Conservation (phyloP, 148 eudicot genomes). For the Vaccinium macrocarpon region DNA sequence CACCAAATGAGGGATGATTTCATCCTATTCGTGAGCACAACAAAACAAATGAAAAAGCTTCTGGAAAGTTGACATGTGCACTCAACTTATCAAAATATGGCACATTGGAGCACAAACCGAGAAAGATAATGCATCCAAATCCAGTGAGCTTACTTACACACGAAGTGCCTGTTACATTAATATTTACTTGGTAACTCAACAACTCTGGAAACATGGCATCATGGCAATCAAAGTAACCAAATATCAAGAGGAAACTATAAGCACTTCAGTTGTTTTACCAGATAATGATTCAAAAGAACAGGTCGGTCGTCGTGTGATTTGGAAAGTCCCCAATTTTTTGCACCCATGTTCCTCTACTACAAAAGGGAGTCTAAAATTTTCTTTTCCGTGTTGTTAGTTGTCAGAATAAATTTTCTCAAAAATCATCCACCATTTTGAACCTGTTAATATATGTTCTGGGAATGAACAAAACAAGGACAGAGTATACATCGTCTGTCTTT, state of each 20-base stretch:
- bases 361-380: not conserved
- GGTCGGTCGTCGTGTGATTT: not conserved
- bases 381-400: not conserved
- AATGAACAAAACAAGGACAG: not conserved
- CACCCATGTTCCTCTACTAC: not conserved
- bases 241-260: not conserved
- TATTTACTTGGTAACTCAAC: not conserved
- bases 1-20: conserved; percentile 72
- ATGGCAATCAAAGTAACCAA: not conserved
- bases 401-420: not conserved
- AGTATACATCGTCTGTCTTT: not conserved
- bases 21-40: conserved; percentile 50
- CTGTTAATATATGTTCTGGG: not conserved
- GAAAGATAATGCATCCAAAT: conserved; percentile 8
- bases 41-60: conserved; percentile 1
- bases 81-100: not conserved
- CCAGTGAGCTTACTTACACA: not conserved
- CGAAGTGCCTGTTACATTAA: not conserved
- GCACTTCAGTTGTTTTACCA: not conserved
- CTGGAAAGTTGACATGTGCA: not conserved
- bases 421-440: not conserved
- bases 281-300: not conserved
- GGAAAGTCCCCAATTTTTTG: not conserved
- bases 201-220: not conserved
- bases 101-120: not conserved